These are phyloP conservation scores for Lachnellula willkommii DNA, from an alignment of 2,329 filamentous ascomycete species.

Conservation along the genomic window DNA sequence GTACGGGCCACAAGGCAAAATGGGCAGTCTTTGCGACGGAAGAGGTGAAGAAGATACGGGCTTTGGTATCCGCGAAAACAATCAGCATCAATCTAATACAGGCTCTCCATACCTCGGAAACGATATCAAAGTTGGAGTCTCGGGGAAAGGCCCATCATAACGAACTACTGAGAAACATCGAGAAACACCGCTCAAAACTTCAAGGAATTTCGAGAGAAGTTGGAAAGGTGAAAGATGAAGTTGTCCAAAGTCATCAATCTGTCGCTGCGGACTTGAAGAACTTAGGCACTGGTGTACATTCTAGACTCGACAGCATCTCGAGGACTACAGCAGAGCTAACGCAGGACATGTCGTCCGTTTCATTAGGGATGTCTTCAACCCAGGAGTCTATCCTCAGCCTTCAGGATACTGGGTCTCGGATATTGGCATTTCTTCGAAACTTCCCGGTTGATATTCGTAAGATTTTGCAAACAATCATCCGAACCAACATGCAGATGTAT, in stretches of 20 bases:
- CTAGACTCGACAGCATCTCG: background rate
- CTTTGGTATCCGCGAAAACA: conserved; percentile 1
- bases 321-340: background rate
- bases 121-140: background rate
- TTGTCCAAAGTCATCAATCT: background rate
- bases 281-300: background rate
- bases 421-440: background rate
- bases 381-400: background rate
- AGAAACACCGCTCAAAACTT: background rate
- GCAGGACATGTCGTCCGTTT: background rate
- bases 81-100: background rate
- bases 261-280: background rate
- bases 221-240: background rate
- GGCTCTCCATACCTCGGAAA: background rate
- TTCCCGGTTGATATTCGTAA: background rate
- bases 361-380: background rate
- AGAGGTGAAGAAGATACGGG: conserved; percentile 1
- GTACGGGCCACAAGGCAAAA: background rate
- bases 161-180: background rate
- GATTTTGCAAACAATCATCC: background rate
- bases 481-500: conserved; percentile 3
- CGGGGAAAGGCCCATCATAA: background rate
- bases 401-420: background rate
- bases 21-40: background rate
- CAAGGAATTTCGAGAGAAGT: background rate